Conservation (phyloP, 2,329 filamentous ascomycete genomes). For the Penicillium sp. region DNA sequence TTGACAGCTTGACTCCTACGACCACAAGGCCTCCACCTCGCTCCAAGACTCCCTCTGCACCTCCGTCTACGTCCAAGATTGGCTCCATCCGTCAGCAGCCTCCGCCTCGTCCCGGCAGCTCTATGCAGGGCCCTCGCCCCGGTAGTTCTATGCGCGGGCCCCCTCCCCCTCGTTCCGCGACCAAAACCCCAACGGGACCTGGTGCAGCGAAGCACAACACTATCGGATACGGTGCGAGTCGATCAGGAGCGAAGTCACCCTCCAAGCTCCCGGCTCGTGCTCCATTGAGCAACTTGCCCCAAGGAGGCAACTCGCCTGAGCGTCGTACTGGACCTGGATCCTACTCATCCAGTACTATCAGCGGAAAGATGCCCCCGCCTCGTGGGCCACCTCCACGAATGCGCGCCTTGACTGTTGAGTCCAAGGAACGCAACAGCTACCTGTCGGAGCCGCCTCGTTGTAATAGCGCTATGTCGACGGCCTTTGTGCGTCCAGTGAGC, state of each 20-base stretch:
- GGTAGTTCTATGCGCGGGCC: constrained; percentile 38
- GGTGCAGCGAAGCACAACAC: constrained; percentile 43
- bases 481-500: constrained; percentile 57
- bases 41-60: constrained; percentile 46
- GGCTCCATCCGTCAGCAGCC: constrained; percentile 26
- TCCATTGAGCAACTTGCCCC: constrained; percentile 47
- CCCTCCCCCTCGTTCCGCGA: constrained; percentile 43
- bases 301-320: constrained; percentile 74
- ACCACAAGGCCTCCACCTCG: constrained; percentile 65
- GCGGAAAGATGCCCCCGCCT: constrained; percentile 50
- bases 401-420: constrained; percentile 70
- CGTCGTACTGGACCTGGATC: constrained; percentile 52
- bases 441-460: constrained; percentile 48
- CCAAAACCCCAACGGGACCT: constrained; percentile 48
- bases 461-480: constrained; percentile 49
- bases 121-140: constrained; percentile 39
- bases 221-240: constrained; percentile 24
- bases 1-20: constrained; percentile 71
- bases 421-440: constrained; percentile 40
- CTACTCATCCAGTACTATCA: constrained; percentile 44
- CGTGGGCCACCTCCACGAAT: constrained; percentile 82
- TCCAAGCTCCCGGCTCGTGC: constrained; percentile 50
- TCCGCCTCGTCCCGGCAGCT: constrained; percentile 31
- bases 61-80: constrained; percentile 29
- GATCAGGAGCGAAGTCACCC: constrained; percentile 42